These are phyloP conservation scores for Colletotrichum falcatum DNA, from an alignment of 2,329 filamentous ascomycete genomes.

Conservation along the genomic window DNA sequence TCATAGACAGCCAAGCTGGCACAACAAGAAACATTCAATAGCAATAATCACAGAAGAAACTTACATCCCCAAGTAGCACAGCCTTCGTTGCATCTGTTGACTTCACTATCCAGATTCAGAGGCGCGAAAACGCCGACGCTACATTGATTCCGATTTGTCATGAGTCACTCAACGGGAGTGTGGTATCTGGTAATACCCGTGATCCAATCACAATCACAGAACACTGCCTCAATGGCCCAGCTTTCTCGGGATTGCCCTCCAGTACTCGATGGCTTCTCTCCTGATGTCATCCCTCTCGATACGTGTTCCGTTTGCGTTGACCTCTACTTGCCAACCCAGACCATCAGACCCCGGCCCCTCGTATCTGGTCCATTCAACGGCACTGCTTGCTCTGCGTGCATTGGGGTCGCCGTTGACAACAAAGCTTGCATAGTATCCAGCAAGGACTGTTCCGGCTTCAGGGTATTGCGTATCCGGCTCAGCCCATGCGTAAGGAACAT, in stretches of 20 bases:
- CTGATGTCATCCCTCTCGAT: slow-evolving; percentile 12
- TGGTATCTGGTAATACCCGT: not conserved
- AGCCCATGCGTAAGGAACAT: slow-evolving; percentile 19
- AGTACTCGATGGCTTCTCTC: slow-evolving; percentile 26
- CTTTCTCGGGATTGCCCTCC: slow-evolving; percentile 13
- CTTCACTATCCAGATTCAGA: no score
- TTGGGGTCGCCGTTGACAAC: slow-evolving; percentile 53
- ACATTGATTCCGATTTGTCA: not conserved
- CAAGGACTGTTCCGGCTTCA: not conserved
- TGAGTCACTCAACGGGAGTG: not conserved
- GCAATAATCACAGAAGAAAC: no score
- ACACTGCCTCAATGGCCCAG: not conserved
- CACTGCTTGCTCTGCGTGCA: slow-evolving; percentile 36
- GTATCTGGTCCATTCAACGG: slow-evolving; percentile 43
- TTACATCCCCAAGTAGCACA: no score
- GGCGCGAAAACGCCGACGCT: not conserved
- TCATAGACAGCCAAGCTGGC: not conserved
- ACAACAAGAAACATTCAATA: no score
- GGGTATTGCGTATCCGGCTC: slow-evolving; percentile 26
- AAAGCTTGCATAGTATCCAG: slow-evolving; percentile 51
- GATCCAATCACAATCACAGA: not conserved
- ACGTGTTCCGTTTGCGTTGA: slow-evolving; percentile 15
- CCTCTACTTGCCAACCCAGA: slow-evolving; percentile 21
- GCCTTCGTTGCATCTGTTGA: no score
- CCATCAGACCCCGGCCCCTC: not conserved